Base-by-base conservation (phyloP, 2,329 filamentous ascomycete genomes). In the Xylariaceae sp. region DNA sequence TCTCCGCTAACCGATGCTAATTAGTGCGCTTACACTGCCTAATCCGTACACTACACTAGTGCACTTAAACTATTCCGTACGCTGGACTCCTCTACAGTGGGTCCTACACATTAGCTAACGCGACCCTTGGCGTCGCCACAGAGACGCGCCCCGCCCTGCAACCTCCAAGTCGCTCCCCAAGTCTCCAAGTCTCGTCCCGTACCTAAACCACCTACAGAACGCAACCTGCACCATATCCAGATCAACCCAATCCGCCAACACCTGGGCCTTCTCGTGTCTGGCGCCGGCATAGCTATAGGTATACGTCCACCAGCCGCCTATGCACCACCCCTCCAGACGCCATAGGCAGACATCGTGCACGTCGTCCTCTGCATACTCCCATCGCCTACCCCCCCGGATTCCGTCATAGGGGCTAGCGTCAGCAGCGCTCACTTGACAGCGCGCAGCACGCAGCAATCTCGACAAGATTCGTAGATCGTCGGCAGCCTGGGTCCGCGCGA, bases 391-490 rank as follows among this genome's bases (percentile, higher is more conserved):
- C 55, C 47, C 56, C 58, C 43, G 62, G 63, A 67, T 66, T 67
- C 66, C 73, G 71, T 76, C 73, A 75, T 75, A 76, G 74, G 73
- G 72, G 71, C 61, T 66, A 68, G 67, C 67, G 69, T 68, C 71
- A 70, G 69, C 71, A 70, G 69, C 68, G 70, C 65, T 66, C 61
- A 59, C 61, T 63, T 61, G 58, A 60, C 63, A 59, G n/a, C n/a
- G n/a, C n/a, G n/a, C n/a, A n/a, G 59, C 61, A 60, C 56, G 59
- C 63, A 59, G 60, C 61, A 61, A 58, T 60, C 52, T 61, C 60
- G 47, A 56, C 56, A 55, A n/a, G 47, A 53, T 55, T 54, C 57
- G 62, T 63, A 65, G 61, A 65, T 59, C 64, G 61, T 61, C 60
- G 60, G 52, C 65, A 60, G 62, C 58, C 61, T 63, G 66, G 62